These are phyloP conservation scores for Hemileia vastatrix DNA, from an alignment of 1,284 basidiomycete species.

Conservation along the genomic window DNA sequence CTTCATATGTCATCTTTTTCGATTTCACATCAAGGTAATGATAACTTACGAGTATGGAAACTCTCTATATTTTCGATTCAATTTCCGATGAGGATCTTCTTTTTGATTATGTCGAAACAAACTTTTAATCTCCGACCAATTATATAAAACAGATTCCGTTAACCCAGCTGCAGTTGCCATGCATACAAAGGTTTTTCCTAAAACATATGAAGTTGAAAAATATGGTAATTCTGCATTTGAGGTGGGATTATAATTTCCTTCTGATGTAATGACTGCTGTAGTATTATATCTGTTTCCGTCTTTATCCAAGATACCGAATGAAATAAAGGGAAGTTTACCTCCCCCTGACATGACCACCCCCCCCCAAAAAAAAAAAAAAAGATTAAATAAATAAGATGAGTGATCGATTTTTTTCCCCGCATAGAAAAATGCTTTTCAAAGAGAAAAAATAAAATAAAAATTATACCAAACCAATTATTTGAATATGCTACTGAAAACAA, in stretches of 20 bases:
- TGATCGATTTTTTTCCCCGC: too few relatives aligned
- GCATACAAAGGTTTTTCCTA: slow-evolving; percentile 19
- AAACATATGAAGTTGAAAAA: slow-evolving; percentile 18
- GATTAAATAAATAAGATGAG: too few relatives aligned
- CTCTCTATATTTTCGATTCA: slow-evolving; percentile 15
- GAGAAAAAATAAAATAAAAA: too few relatives aligned
- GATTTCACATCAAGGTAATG: too few relatives aligned
- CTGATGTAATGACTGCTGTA: slow-evolving; percentile 7
- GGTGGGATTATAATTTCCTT: slow-evolving; percentile 10
- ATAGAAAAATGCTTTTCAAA: too few relatives aligned
- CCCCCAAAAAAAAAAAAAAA: too few relatives aligned
- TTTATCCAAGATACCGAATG: slow-evolving; percentile 17
- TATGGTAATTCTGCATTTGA: slow-evolving; percentile 7
- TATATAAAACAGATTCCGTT: slow-evolving; percentile 8
- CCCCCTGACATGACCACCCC: too few relatives aligned
- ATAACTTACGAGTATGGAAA: slow-evolving; percentile 21
- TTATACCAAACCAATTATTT: slow-evolving; percentile 20
- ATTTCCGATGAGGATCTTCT: slow-evolving; percentile 15
- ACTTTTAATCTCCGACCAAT: slow-evolving; percentile 2
- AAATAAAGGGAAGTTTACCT: slow-evolving; percentile 20
- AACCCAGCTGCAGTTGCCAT: slow-evolving; percentile 17
- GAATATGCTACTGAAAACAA: slow-evolving; percentile 16
- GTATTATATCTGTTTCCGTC: slow-evolving; percentile 18
- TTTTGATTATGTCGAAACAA: neutral
- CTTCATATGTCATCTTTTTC: too few relatives aligned